Conservation (phyloP, 345 rosid genomes). For the Trapa incisa region DNA sequence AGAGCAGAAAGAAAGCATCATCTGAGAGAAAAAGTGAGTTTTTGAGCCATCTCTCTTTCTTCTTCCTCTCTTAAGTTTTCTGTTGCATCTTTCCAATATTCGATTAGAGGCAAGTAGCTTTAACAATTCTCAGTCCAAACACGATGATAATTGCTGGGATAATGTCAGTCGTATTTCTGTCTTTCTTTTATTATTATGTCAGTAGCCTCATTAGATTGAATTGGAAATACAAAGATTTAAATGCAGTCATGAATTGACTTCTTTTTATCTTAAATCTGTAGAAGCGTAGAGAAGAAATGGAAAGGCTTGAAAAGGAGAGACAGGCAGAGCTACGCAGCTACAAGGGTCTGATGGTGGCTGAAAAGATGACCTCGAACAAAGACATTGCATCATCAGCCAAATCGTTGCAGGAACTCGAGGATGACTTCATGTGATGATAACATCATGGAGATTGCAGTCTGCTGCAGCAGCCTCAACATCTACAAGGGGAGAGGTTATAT, state of each 20-base stretch:
- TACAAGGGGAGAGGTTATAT: background rate
- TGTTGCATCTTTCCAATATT: no score
- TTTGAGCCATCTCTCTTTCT: background rate
- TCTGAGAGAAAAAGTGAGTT: slow-evolving; percentile 74
- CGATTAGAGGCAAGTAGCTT: no score
- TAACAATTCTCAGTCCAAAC: no score
- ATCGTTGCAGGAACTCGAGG: slow-evolving; percentile 91
- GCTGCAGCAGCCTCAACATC: background rate
- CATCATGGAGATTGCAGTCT: background rate
- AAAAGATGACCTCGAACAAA: slow-evolving; percentile 95
- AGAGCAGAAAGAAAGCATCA: slow-evolving; percentile 82
- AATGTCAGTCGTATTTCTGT: background rate
- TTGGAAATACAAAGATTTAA: background rate
- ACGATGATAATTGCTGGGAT: background rate
- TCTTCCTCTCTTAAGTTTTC: no score
- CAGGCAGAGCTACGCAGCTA: slow-evolving; percentile 93
- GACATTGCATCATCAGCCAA: slow-evolving; percentile 69
- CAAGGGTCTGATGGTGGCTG: slow-evolving; percentile 91
- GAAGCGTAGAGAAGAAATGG: slow-evolving; percentile 89
- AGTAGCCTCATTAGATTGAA: background rate
- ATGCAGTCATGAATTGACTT: background rate
- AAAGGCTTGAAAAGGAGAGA: slow-evolving; percentile 81
- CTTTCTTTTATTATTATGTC: background rate
- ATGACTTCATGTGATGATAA: slow-evolving; percentile 71
- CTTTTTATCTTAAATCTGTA: slow-evolving; percentile 9